phyloP scores from a whole-genome alignment of 1,284 basidiomycete species.

The Marasmius sp. region DNA sequence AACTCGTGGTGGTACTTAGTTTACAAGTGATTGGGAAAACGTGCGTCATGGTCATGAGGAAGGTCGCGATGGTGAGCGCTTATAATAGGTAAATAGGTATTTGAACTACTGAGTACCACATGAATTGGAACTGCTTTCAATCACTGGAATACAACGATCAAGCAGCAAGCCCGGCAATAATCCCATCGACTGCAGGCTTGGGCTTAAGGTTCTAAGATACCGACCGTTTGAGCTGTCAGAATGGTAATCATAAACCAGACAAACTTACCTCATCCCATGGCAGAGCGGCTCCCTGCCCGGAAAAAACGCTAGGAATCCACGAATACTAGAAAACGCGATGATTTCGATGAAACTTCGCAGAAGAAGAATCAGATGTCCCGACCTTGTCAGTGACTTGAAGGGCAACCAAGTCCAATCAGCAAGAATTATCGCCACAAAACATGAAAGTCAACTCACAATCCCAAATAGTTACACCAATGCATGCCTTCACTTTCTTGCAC shows the following conservation, averaged over 20 bases:
- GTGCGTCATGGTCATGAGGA: too few relatives aligned
- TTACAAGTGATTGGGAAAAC: too few relatives aligned
- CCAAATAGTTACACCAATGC: conserved; percentile 56
- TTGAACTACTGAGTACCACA: too few relatives aligned
- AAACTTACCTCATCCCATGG: conserved; percentile 46
- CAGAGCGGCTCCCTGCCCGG: conserved; percentile 48
- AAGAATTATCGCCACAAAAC: neutral
- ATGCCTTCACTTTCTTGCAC: conserved; percentile 48
- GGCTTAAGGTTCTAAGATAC: conserved; percentile 31
- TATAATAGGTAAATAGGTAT: too few relatives aligned
- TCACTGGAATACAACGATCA: neutral
- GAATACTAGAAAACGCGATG: conserved; percentile 36
- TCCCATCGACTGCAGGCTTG: conserved; percentile 43
- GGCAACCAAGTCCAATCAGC: neutral
- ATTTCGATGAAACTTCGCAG: neutral
- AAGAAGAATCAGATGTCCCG: neutral
- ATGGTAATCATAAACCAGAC: neutral
- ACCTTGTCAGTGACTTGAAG: conserved; percentile 17
- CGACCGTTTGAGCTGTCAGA: neutral
- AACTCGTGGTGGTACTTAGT: too few relatives aligned
- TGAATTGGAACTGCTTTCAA: too few relatives aligned
- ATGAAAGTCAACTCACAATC: conserved; percentile 28
- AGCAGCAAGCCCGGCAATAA: conserved; percentile 30
- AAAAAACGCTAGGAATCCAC: conserved; percentile 49
- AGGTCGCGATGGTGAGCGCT: too few relatives aligned